These are phyloP conservation scores for Cyclotella sp. DNA, from an alignment of 108 stramenopile species.

Conservation along the genomic window DNA sequence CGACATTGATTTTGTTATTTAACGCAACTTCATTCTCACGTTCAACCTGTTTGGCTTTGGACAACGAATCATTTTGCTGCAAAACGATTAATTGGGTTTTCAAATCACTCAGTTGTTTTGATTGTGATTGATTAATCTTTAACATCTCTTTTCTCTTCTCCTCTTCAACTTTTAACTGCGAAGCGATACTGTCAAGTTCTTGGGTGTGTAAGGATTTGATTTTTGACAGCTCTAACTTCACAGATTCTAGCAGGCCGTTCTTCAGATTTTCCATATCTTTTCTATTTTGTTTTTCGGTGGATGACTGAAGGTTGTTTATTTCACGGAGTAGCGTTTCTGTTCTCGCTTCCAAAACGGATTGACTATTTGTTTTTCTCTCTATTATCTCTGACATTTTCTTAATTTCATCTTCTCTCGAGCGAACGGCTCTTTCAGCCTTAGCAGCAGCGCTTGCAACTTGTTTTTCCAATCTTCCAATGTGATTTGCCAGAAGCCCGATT, in stretches of 20 bases:
- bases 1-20: background rate
- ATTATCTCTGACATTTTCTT: conserved; percentile 2
- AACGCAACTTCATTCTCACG: background rate
- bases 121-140: background rate
- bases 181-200: background rate
- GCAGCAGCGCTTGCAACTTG: background rate
- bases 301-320: background rate
- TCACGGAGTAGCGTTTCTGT: conserved; percentile 1
- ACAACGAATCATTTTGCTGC: background rate
- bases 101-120: background rate
- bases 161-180: background rate
- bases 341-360: background rate
- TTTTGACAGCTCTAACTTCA: background rate
- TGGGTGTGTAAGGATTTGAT: background rate
- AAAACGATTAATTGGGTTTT: conserved; percentile 1
- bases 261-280: background rate
- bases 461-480: background rate
- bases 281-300: background rate
- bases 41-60: background rate
- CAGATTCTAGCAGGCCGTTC: background rate
- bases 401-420: background rate
- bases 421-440: background rate
- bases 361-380: background rate
- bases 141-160: background rate
- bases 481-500: background rate